phyloP scores from a whole-genome alignment of 23 red algal genomes.

The Gracilaria gracilis region DNA sequence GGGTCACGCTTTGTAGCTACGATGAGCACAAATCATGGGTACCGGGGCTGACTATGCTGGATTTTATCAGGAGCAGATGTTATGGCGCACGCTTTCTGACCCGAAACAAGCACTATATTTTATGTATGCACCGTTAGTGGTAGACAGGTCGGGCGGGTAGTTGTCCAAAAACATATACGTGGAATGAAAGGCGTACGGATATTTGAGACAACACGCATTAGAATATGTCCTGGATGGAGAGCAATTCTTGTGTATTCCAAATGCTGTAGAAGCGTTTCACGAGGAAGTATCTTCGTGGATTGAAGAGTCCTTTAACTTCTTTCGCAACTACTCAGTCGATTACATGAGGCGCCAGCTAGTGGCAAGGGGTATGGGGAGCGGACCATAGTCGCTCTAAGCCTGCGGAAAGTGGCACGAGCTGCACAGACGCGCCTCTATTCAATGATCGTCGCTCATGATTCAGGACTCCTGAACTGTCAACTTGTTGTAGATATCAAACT shows the following conservation, averaged over 20 bases:
- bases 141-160: neutral
- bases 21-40: neutral
- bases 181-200: neutral
- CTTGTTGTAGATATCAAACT: too few species aligned
- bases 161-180: constrained; percentile 17
- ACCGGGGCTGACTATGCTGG: neutral
- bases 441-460: too few species aligned
- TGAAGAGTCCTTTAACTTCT: neutral
- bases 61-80: constrained; percentile 2
- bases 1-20: neutral
- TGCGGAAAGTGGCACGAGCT: too few species aligned
- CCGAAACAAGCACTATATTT: neutral
- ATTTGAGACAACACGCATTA: neutral
- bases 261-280: neutral
- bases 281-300: constrained; percentile 11
- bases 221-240: neutral
- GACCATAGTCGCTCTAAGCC: neutral
- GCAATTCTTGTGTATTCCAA: neutral
- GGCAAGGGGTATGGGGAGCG: neutral
- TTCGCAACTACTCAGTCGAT: constrained; percentile 8
- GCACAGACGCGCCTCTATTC: too few species aligned
- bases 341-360: neutral
- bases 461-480: too few species aligned
- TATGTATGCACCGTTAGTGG: neutral
- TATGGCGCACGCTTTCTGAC: neutral